Evolutionary conservation across 257 asterid species (phyloP), one percentile per base, ranked within the genome.

Genomic region (Petunia axillaris): DNA sequence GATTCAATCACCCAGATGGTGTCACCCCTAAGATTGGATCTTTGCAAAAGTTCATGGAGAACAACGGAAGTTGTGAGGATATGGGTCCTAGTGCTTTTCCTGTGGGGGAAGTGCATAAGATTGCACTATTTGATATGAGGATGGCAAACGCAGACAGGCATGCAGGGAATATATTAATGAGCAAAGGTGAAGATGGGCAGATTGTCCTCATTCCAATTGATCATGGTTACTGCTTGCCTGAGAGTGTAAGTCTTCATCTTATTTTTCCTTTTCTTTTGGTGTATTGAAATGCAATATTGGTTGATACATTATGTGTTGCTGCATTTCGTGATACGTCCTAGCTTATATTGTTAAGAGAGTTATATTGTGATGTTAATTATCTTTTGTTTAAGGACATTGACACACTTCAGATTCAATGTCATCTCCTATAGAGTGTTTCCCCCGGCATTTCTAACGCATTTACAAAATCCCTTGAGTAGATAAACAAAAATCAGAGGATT

Each of bases 191-290:
- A 76, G 97, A 87, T 76, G 96, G 94, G 68, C 85, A 68, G 81
- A 90, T 86, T 53, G 80, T 85, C 83, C 93, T 94, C 67, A 89
- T 94, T 83, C 98, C 98, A 16, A 93, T 94, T 48, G 98, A 94
- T 89, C 98, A 94, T 55, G 98, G 98, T 67, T 94, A 94, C 85
- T 94, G 98, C 93, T 90, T 94, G 95, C 97, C 98, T 57, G 91
- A 90, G 76, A 88, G 87, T 75, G 98, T 94, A 86, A 90, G 98
- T 89, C 59, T n/a, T 73, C 16, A 67, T 44, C 82, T 83, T 64
- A 15, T 57, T 54, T 75, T 75, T 37, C 8, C 36, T 67, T 2
- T 55, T 60, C 13, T 37, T 36, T 4, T 44, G 64, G 54, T 37
- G 60, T 66, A 59, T 25, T 57, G 53, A 16, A 60, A 8, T 63